Base-by-base conservation (phyloP, 306 rosid species). In the Cicer arietinum region DNA sequence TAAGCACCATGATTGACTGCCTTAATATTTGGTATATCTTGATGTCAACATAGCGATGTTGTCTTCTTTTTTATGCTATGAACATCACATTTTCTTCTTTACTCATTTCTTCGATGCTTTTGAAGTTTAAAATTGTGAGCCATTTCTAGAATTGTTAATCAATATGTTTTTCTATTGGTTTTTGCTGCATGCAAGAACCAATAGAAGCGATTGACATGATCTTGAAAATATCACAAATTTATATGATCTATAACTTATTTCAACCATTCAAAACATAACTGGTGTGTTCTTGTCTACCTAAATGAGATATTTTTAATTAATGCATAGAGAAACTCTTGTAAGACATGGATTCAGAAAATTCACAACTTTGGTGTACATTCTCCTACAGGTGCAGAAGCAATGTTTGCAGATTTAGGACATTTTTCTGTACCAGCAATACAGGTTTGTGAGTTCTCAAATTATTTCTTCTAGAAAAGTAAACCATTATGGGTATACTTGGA, bases 391-490 rank as follows among this genome's bases (percentile, higher is more conserved):
- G 91, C 97, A 41, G 98, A 94, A 86, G 98, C 95, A 53, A 94
- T 94, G 98, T 94, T 94, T 87, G 97, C 97, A 61, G 98, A 94
- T 88, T 87, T 94, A 25, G 97, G 99, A 67, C 97, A 92, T 86
- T 94, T 94, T 80, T 81, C 93, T 73, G 95, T 94, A 77, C 89
- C 63, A 10, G 79, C 99, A 74, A 92, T 91, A 82, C 97, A 94
- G 96, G 99, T 92, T 73, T 59, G 74, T 20, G 45, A 44, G 18
- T 44, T 71, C 75, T 66, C 62, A 56, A 52, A 41, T 45, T 80
- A 45, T 77, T 71, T 68, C 59, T 67, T 64, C 70, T 7, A 59
- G 50, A 53, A 65, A 68, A 25, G 37, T 46, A 25, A 58, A 17
- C 74, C 35, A 50, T 69, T 67, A 58, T 30, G 37, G 37, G 37